These are phyloP conservation scores for Flaveria linearis DNA, from an alignment of 129 eudicot genomes.

Conservation along the genomic window DNA sequence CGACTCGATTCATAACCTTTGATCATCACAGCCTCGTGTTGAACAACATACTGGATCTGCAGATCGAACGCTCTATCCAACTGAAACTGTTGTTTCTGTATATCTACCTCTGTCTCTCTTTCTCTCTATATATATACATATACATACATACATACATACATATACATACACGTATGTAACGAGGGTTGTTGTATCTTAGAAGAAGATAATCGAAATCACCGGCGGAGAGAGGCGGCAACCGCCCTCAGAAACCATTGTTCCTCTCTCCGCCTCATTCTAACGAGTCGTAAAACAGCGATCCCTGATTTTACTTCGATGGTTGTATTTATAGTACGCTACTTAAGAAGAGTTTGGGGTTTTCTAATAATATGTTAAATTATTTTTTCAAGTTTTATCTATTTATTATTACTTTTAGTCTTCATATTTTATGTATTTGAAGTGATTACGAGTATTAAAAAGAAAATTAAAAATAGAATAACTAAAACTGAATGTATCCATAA, in stretches of 20 bases:
- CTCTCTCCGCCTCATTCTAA: constrained; percentile 29
- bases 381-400: too few relatives aligned
- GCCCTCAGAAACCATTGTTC: constrained; percentile 33
- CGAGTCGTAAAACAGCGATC: constrained; percentile 31
- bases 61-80: neutral
- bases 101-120: neutral
- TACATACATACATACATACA: neutral
- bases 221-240: constrained; percentile 33
- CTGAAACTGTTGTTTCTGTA: too few relatives aligned
- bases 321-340: neutral
- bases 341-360: too few relatives aligned
- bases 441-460: too few relatives aligned
- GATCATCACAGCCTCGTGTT: constrained; percentile 40
- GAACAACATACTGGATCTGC: too few relatives aligned
- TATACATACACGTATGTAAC: neutral
- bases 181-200: constrained; percentile 31
- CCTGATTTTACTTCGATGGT: neutral
- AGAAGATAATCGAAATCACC: constrained; percentile 14
- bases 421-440: too few relatives aligned
- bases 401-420: too few relatives aligned
- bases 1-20: constrained; percentile 14
- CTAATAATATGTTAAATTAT: too few relatives aligned
- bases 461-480: too few relatives aligned
- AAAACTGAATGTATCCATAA: too few relatives aligned
- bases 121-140: neutral